These are phyloP conservation scores for Aspergillus spinulosporus DNA, from an alignment of 2,329 filamentous ascomycete species.

Conservation along the genomic window DNA sequence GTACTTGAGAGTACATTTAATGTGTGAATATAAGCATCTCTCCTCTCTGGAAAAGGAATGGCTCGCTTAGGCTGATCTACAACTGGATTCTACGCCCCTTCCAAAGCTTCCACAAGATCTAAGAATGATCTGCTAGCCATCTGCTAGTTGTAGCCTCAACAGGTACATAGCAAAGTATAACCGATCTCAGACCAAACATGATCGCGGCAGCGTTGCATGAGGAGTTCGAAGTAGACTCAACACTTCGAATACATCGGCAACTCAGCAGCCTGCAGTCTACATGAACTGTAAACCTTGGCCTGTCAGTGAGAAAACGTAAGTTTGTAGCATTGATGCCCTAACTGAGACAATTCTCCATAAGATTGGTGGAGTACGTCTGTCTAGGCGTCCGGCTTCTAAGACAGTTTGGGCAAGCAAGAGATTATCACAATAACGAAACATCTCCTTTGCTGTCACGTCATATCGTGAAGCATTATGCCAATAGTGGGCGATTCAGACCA, in stretches of 20 bases:
- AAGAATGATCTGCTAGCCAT: slow-evolving; percentile 1
- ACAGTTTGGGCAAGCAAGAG: slow-evolving; percentile 6
- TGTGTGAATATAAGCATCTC: slow-evolving; percentile 9
- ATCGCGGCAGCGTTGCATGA: no score
- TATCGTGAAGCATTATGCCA: background rate
- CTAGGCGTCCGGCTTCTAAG: slow-evolving; percentile 1
- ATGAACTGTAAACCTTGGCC: no score
- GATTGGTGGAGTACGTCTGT: slow-evolving; percentile 6
- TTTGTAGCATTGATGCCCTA: background rate
- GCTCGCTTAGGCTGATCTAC: background rate
- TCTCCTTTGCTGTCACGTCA: background rate
- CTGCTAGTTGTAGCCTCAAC: background rate
- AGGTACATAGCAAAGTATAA: background rate
- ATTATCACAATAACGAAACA: slow-evolving; percentile 7
- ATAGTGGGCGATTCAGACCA: background rate
- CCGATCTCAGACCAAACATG: no score
- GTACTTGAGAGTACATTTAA: background rate
- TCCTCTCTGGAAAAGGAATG: slow-evolving; percentile 12
- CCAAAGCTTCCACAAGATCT: background rate
- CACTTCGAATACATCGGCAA: no score
- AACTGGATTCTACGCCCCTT: slow-evolving; percentile 2
- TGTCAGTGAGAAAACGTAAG: no score
- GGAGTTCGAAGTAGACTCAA: no score
- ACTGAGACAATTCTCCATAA: slow-evolving; percentile 7
- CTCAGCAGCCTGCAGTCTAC: background rate